Percentiles rank a stretch among this genome's conserved stretches.
These are phyloP conservation scores for Myriosclerotinia duriaeana DNA, from an alignment of 2,329 filamentous ascomycete species.

Conservation along the genomic window DNA sequence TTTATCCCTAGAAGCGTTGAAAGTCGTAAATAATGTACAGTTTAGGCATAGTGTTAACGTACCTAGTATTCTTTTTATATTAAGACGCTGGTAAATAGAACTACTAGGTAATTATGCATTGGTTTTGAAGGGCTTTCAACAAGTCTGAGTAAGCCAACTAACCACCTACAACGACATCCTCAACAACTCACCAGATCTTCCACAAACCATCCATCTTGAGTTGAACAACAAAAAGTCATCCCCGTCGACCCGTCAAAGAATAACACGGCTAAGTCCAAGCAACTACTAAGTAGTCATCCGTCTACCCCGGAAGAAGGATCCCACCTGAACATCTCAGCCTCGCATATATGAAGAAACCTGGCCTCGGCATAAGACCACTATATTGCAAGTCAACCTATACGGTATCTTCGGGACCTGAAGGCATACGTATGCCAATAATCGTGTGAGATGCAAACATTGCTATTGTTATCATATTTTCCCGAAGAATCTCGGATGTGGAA, in stretches of 20 bases:
- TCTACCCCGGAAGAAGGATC: conserved; percentile 11
- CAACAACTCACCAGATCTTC: neutral
- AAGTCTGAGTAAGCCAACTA: conserved; percentile 6
- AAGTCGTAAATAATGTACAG: neutral
- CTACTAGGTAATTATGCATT: neutral
- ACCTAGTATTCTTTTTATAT: neutral
- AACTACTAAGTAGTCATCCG: neutral
- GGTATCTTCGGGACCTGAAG: conserved; percentile 3
- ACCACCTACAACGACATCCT: neutral
- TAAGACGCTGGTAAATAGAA: neutral
- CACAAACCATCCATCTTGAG: neutral
- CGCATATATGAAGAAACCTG: neutral
- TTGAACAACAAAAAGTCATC: neutral
- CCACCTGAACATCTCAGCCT: conserved; percentile 16
- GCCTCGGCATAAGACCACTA: conserved; percentile 12
- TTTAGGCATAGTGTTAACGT: neutral
- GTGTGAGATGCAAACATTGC: conserved; percentile 5
- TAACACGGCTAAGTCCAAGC: neutral
- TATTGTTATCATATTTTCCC: conserved; percentile 23
- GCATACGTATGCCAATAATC: conserved; percentile 14
- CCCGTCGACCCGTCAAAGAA: neutral
- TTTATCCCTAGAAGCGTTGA: too few relatives aligned
- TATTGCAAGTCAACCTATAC: neutral
- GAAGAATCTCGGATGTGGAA: conserved; percentile 5
- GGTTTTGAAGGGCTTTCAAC: neutral